Percentiles rank a stretch among this genome's conserved stretches.
Evolutionary conservation across 352 stramenopile species (phyloP).

Genomic region (Phytopythium aichiense): DNA sequence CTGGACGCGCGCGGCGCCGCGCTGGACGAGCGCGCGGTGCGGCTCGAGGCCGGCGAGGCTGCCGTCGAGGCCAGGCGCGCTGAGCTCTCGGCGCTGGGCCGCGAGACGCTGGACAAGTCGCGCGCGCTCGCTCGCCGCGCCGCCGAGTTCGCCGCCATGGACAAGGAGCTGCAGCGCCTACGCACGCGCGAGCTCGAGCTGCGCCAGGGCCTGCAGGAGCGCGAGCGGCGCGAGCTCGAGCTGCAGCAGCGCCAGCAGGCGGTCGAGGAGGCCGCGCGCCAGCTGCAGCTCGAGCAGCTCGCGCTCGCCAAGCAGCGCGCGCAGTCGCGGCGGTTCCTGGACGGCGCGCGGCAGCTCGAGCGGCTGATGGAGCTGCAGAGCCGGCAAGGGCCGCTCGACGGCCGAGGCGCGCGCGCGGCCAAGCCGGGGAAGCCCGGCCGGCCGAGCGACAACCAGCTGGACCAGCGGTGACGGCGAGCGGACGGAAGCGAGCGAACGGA

Average conservation of each 20-base stretch:
- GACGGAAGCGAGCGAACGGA: neutral
- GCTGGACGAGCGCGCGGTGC: slow-evolving; percentile 45
- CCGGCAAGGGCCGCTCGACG: slow-evolving; percentile 9
- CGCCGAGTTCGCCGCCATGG: slow-evolving; percentile 28
- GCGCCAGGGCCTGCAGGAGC: slow-evolving; percentile 22
- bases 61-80: slow-evolving; percentile 38
- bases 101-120: slow-evolving; percentile 65
- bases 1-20: slow-evolving; percentile 39
- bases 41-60: slow-evolving; percentile 43
- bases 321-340: slow-evolving; percentile 72
- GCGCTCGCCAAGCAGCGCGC: slow-evolving; percentile 67
- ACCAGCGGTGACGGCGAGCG: slow-evolving; percentile 8
- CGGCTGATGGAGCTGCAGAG: slow-evolving; percentile 56
- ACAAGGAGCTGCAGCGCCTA: slow-evolving; percentile 39
- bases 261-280: slow-evolving; percentile 43
- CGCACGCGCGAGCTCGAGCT: slow-evolving; percentile 33
- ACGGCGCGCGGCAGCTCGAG: slow-evolving; percentile 63
- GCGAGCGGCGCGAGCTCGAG: slow-evolving; percentile 25
- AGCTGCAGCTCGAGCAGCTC: slow-evolving; percentile 68
- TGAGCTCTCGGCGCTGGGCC: slow-evolving; percentile 55
- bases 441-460: slow-evolving; percentile 16
- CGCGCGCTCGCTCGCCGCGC: slow-evolving; percentile 32
- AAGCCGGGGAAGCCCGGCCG: neutral
- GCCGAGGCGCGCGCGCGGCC: neutral
- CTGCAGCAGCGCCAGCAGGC: slow-evolving; percentile 42